Base-by-base conservation (phyloP, 345 rosid species). In the Pistacia atlantica region DNA sequence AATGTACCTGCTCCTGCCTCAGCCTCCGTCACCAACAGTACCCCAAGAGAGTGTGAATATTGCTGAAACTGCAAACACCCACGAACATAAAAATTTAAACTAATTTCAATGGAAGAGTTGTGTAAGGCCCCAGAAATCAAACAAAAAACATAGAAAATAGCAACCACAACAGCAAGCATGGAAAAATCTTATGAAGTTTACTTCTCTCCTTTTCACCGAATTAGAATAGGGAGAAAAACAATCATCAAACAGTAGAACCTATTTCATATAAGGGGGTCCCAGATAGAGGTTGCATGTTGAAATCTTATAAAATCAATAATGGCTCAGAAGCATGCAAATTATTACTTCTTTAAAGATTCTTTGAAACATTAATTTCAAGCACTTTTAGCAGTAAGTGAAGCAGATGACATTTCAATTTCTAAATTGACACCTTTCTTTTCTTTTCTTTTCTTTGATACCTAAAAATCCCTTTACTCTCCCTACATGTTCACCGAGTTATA, bases 51-150 rank as follows among this genome's bases (percentile, higher is more conserved):
- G n/a, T 78, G 76, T 67, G 57, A 60, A 62, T 85, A 82, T 54
- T 64, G 76, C 70, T 81, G 79, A 80, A 85, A 83, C 90, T 85
- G 87, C 83, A 77, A 42, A 33, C 33, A 67, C 33, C 59, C 28
- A 49, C 11, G 5, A 67, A 56, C 11, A 77, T 52, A 48, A 51
- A 12, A 57, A 65, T 65, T 59, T 42, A 38, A 54, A 75, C 48
- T 8, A 28, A 35, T 54, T 57, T 77, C 38, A 69, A 72, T 8
- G 42, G 18, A 11, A 35, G n/a, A 9, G 33, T 46, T 4, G 16
- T 64, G 42, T 22, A 72, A 45, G 37, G 59, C 25, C 63, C 11
- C 60, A 59, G 56, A 48, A 7, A 70, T 25, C 33, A 33, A 74
- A 49, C 51, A 31, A 59, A 51, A 64, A 65, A 45, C 52, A 42